phyloP scores from a whole-genome alignment of 129 eudicot species.

The Chrysanthemum seticuspe region DNA sequence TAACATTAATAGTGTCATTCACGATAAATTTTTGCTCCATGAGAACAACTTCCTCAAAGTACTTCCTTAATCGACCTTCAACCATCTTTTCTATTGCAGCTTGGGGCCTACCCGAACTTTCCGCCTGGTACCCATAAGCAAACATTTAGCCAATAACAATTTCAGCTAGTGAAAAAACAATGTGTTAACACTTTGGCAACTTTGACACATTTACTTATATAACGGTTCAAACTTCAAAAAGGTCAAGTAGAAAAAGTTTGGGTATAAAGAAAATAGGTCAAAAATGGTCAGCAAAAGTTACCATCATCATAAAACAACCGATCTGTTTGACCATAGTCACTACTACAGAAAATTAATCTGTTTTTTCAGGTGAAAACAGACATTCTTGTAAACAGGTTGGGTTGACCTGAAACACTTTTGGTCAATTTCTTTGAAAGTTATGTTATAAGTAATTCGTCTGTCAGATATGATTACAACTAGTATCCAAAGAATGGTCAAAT shows the following conservation, averaged over 20 bases:
- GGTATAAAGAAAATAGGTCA: neutral
- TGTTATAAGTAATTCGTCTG: no score
- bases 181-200: neutral
- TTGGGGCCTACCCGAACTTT: conserved; percentile 82
- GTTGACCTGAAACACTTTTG: no score
- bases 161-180: neutral
- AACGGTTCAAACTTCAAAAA: neutral
- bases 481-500: no score
- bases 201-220: neutral
- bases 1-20: conserved; percentile 58
- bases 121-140: conserved; percentile 51
- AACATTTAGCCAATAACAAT: neutral
- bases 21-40: conserved; percentile 95
- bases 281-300: neutral
- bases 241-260: neutral
- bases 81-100: conserved; percentile 94
- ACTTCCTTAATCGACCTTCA: conserved; percentile 94
- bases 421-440: no score
- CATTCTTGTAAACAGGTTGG: no score
- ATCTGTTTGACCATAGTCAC: no score
- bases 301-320: no score
- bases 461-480: no score
- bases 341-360: no score
- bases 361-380: no score
- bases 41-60: conserved; percentile 88